Base-by-base conservation (phyloP, 768 basidiomycete genomes). In the Leccinum variicolor region DNA sequence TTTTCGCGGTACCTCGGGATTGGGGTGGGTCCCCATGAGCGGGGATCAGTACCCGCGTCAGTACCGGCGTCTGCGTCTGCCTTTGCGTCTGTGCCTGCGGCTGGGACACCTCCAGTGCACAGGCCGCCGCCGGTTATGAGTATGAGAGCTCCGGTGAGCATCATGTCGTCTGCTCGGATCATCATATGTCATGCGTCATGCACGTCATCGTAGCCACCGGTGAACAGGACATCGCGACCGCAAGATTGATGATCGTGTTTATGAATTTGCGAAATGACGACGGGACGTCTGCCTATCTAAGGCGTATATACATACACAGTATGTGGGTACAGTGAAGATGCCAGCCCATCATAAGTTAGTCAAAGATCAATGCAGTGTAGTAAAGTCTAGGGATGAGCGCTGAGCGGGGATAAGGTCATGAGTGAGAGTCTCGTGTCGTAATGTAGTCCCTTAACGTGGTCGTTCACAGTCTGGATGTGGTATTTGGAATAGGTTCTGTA, bases 1-100 rank as follows among this genome's bases (percentile, higher is more conserved):
- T 92, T 92, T 64, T 78, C 81, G 15, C 76, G 78, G 33, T 75
- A 74, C 50, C 69, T 77, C 21, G 63, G 69, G 23, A 68, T 71
- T 25, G 59, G 62, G 51, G 21, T 73, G 36, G 39, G 63, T 52
- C 60, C 67, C 3, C 55, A 59, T 17, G 33, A 34, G 36, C 48
- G 33, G 36, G 15, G 26, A 51, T 1, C 45, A 13, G 46, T 9
- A 11, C 1, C 45, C 4, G 50, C 9, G 11, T n/a, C 39, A 8
- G 14, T 31, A 36, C 36, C 17, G 3, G 36, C 36, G 36, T 17
- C 36, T 17, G 34, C 15, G 34, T 17, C 34, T 36, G 34, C 15
- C n/a, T n/a, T n/a, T n/a, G 34, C 34, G 34, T 15, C 34, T 15
- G 34, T 7, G 34, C 8, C 34, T 36, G 36, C 17, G 45, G 17